Percentiles rank a stretch among this genome's conserved stretches.
phyloP scores from a whole-genome alignment of 73 alveolate genomes.

The Durusdinium trenchii region DNA sequence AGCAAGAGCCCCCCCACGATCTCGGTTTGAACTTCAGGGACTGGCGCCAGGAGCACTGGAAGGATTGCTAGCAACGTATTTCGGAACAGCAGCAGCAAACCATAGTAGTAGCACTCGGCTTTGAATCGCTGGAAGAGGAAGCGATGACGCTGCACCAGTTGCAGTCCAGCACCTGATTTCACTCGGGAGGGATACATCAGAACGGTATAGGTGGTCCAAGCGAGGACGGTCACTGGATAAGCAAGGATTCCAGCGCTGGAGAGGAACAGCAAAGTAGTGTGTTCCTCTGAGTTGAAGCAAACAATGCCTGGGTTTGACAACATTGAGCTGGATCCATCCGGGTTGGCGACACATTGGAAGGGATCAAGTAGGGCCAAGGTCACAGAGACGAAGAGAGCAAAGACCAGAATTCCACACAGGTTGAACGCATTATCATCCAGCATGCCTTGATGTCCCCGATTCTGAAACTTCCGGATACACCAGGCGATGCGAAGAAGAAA shows the following conservation, averaged over 20 bases:
- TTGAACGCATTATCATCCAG: not conserved
- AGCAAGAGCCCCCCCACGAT: slow-evolving; percentile 3
- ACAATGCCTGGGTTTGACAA: slow-evolving; percentile 36
- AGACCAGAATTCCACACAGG: slow-evolving; percentile 32
- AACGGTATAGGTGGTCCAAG: slow-evolving; percentile 35
- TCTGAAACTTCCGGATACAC: not conserved
- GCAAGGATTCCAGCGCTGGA: not conserved
- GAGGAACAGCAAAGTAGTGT: not conserved
- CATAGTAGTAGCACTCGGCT: slow-evolving; percentile 14
- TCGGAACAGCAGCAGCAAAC: not conserved
- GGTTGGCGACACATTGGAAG: slow-evolving; percentile 16
- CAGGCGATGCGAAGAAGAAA: not conserved
- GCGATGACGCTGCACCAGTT: slow-evolving; percentile 29
- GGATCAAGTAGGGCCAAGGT: slow-evolving; percentile 18
- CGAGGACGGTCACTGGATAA: not conserved
- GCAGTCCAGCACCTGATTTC: slow-evolving; percentile 38
- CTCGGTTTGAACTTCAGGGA: not conserved
- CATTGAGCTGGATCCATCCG: slow-evolving; percentile 35
- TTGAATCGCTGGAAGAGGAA: slow-evolving; percentile 39
- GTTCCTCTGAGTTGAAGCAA: slow-evolving; percentile 54
- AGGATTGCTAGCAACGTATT: not conserved
- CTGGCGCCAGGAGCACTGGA: not conserved
- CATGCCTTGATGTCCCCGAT: slow-evolving; percentile 11
- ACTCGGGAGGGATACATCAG: slow-evolving; percentile 41
- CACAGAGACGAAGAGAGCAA: slow-evolving; percentile 34